A percentile compares a stretch with the other conserved stretches of the same genome.
These are phyloP conservation scores for Rhizomucor pusillus DNA, from an alignment of 371 early-diverging fungal species.

Conservation along the genomic window DNA sequence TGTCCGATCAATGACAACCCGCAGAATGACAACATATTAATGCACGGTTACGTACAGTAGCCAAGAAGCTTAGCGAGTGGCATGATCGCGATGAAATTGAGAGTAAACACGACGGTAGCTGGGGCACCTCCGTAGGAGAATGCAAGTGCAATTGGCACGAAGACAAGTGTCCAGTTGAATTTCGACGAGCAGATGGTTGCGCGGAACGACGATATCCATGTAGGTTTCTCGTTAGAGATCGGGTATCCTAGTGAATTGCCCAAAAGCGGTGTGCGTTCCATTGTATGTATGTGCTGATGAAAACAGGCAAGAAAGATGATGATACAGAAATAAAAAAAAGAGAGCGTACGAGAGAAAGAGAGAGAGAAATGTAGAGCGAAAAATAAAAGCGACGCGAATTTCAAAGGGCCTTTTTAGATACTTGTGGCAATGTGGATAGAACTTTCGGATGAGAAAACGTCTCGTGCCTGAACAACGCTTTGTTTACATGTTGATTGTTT, in stretches of 20 bases:
- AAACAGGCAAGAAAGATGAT: too few relatives aligned
- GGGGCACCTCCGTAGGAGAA: slow-evolving; percentile 59
- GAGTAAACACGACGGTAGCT: slow-evolving; percentile 61
- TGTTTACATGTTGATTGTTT: too few relatives aligned
- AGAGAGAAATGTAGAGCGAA: too few relatives aligned
- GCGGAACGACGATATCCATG: slow-evolving; percentile 31
- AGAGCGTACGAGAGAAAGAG: too few relatives aligned
- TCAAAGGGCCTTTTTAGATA: too few relatives aligned
- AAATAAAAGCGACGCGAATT: too few relatives aligned
- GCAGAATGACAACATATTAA: not conserved
- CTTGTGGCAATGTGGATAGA: too few relatives aligned
- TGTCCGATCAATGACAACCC: not conserved
- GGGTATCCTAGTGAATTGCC: not conserved
- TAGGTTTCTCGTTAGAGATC: slow-evolving; percentile 12
- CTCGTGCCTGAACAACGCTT: too few relatives aligned
- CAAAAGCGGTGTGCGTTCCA: not conserved
- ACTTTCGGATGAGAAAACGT: too few relatives aligned
- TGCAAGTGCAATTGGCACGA: slow-evolving; percentile 76
- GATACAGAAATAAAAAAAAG: too few relatives aligned
- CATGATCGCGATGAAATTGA: slow-evolving; percentile 93
- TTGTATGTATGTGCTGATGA: too few relatives aligned
- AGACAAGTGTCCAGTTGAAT: slow-evolving; percentile 67
- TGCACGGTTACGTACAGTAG: slow-evolving; percentile 26
- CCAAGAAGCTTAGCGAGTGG: slow-evolving; percentile 79
- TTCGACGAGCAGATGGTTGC: slow-evolving; percentile 38